Percentiles rank a stretch among this genome's conserved stretches.
Evolutionary conservation across 257 asterid species (phyloP).

Genomic region (Gentiana dahurica): DNA sequence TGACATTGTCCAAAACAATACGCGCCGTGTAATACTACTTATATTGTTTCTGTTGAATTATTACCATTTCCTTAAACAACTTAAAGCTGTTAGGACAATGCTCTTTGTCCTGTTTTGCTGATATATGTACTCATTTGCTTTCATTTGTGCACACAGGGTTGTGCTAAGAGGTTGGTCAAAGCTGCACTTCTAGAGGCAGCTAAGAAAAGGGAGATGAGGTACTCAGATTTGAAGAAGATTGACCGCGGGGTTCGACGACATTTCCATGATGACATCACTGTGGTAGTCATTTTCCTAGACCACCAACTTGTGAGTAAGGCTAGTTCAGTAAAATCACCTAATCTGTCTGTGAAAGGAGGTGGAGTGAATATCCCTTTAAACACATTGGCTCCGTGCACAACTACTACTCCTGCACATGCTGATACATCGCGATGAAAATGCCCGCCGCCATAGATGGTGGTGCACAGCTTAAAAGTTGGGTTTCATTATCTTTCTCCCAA

Average conservation of each 20-base stretch:
- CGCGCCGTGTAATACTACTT: slow-evolving; percentile 40
- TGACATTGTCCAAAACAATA: slow-evolving; percentile 57
- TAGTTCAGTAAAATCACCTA: slow-evolving; percentile 37
- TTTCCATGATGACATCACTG: slow-evolving; percentile 87
- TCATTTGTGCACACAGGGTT: slow-evolving; percentile 39
- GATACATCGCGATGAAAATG: too few relatives aligned
- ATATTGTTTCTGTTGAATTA: too few relatives aligned
- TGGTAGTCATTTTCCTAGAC: slow-evolving; percentile 64
- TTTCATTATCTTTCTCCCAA: slow-evolving; percentile 24
- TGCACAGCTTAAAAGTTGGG: slow-evolving; percentile 27
- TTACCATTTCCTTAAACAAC: neutral
- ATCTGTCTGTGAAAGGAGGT: slow-evolving; percentile 61
- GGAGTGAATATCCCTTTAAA: slow-evolving; percentile 37
- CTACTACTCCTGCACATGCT: neutral
- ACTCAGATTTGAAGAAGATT: slow-evolving; percentile 81
- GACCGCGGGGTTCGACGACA: slow-evolving; percentile 83
- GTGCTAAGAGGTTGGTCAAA: slow-evolving; percentile 72
- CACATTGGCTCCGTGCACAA: slow-evolving; percentile 40
- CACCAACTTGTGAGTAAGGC: slow-evolving; percentile 63
- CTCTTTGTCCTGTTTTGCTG: neutral
- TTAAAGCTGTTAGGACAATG: too few relatives aligned
- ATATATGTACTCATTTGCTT: neutral
- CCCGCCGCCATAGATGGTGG: slow-evolving; percentile 15
- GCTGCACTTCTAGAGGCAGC: slow-evolving; percentile 80
- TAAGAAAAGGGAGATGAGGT: slow-evolving; percentile 89